Percentiles rank a stretch among this genome's conserved stretches.
phyloP scores from a whole-genome alignment of 2,329 filamentous ascomycete species.

The Cercospora zeina region DNA sequence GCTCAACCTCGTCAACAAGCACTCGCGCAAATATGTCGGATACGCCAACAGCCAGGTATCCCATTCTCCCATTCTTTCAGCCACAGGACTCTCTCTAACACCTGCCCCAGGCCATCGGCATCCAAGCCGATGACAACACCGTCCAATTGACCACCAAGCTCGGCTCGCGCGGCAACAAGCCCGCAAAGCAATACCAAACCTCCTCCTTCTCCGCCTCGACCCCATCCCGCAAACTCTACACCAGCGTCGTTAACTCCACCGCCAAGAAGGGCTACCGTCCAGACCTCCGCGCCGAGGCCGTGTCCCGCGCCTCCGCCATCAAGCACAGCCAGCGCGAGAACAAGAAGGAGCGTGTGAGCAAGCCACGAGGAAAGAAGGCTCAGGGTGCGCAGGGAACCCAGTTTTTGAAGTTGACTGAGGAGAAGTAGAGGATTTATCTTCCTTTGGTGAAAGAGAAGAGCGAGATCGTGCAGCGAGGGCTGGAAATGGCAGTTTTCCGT shows the following conservation, averaged over 20 bases:
- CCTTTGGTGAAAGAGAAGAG: not conserved
- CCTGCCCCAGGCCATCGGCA: slow-evolving; percentile 69
- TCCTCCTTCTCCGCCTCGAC: slow-evolving; percentile 71
- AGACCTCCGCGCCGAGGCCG: slow-evolving; percentile 60
- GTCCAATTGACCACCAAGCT: slow-evolving; percentile 86
- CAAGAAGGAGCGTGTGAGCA: slow-evolving; percentile 69
- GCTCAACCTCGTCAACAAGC: slow-evolving; percentile 87
- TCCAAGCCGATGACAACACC: slow-evolving; percentile 76
- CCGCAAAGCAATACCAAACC: slow-evolving; percentile 64
- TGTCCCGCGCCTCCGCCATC: slow-evolving; percentile 77
- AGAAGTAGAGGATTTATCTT: slow-evolving; percentile 17
- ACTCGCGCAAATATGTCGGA: slow-evolving; percentile 91
- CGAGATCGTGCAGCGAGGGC: slow-evolving; percentile 1
- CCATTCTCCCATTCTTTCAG: slow-evolving; percentile 53
- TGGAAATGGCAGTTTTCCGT: not conserved
- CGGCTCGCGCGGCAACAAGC: slow-evolving; percentile 68
- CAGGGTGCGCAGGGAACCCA: slow-evolving; percentile 27
- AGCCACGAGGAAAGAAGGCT: slow-evolving; percentile 41
- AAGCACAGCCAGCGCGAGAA: slow-evolving; percentile 72
- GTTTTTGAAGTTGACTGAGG: slow-evolving; percentile 22
- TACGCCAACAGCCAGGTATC: slow-evolving; percentile 69
- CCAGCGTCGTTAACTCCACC: slow-evolving; percentile 76
- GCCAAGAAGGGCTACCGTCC: slow-evolving; percentile 80
- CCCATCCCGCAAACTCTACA: slow-evolving; percentile 84
- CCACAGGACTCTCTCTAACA: not conserved